Evolutionary conservation across 2,329 filamentous ascomycete species (phyloP), one percentile per base, ranked within the genome.

Genomic region (Tetracladium maxilliforme): DNA sequence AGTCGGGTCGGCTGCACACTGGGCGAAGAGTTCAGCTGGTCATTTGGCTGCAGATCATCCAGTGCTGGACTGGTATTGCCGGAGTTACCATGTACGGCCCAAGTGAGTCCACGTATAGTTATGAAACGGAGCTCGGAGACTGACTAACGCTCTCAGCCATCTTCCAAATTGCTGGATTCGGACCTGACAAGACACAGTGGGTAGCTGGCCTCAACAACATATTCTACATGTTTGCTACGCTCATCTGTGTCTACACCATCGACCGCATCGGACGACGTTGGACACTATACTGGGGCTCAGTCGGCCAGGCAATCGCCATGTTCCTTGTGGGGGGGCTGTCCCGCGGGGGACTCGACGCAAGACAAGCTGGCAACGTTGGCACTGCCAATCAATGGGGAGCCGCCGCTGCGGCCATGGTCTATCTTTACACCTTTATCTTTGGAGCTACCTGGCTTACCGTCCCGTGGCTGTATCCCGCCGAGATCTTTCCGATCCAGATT

Each of bases 401-500:
- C 0, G 76, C 74, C 0, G 75, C 75, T 0, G 74, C 70, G 0
- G 67, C 68, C 1, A 77, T 82, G 48, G 70, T 83, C 11, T 83
- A 79, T 41, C 54, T 77, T 23, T 79, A 72, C 44, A 77, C 70
- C 0, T 61, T 58, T 3, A 53, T 71, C 0, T 78, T 78, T 33
- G 73, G 55, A 0, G 52, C 54, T 0, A 55, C 1, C 2, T 64
- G 59, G 58, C 36, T 65, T 6, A 64, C 54, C 1, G 60, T 70
- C 0, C 67, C 67, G 2, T 69, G 68, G 67, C 47, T 78, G 0
- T 77, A 77, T 28, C 72, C 71, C 0, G 72, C 76, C 2, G 76
- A 84, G 41, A 82, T 82, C 28, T 83, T 80, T 38, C 75, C 77
- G 0, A 48, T 81, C 0, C 64, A 75, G 31, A 63, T 81, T 1